These are phyloP conservation scores for Colletotrichum paranaense DNA, from an alignment of 2,329 filamentous ascomycete genomes.

Conservation along the genomic window DNA sequence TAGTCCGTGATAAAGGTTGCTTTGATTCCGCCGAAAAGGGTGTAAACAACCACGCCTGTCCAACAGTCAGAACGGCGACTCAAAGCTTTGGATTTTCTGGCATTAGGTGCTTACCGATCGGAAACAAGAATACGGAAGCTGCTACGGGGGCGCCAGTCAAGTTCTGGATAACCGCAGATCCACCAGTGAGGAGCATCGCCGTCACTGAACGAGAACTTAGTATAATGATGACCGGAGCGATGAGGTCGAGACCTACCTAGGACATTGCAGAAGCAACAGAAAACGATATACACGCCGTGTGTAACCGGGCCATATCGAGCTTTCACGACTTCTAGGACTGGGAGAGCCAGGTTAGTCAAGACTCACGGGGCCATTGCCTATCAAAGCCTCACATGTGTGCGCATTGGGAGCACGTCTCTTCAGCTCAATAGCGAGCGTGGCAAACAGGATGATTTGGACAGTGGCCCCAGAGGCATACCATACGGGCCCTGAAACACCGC, in stretches of 20 bases:
- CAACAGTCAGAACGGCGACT: neutral
- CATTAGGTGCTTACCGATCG: slow-evolving; percentile 67
- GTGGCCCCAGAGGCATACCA: slow-evolving; percentile 79
- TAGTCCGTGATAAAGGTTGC: slow-evolving; percentile 89
- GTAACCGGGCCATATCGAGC: slow-evolving; percentile 80
- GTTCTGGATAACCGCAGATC: slow-evolving; percentile 51
- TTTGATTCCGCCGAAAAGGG: slow-evolving; percentile 82
- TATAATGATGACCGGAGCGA: rapidly evolving
- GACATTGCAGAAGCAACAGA: slow-evolving; percentile 83
- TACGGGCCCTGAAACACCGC: slow-evolving; percentile 69
- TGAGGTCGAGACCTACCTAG: slow-evolving; percentile 49
- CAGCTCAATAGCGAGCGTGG: slow-evolving; percentile 88
- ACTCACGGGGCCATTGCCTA: rapidly evolving
- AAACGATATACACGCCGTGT: slow-evolving; percentile 84
- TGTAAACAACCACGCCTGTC: slow-evolving; percentile 73
- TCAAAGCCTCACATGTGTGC: slow-evolving; percentile 65
- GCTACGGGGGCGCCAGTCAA: slow-evolving; percentile 64
- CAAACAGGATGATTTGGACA: slow-evolving; percentile 89
- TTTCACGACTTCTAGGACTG: slow-evolving; percentile 80
- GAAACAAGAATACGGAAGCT: slow-evolving; percentile 86
- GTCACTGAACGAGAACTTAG: slow-evolving; percentile 74
- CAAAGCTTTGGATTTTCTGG: rapidly evolving
- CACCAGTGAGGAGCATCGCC: slow-evolving; percentile 88
- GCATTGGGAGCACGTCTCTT: slow-evolving; percentile 90
- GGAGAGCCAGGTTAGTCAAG: neutral